Evolutionary conservation across 495 filamentous ascomycete genomes (phyloP).

Genomic region (Talaromyces thailandensis): DNA sequence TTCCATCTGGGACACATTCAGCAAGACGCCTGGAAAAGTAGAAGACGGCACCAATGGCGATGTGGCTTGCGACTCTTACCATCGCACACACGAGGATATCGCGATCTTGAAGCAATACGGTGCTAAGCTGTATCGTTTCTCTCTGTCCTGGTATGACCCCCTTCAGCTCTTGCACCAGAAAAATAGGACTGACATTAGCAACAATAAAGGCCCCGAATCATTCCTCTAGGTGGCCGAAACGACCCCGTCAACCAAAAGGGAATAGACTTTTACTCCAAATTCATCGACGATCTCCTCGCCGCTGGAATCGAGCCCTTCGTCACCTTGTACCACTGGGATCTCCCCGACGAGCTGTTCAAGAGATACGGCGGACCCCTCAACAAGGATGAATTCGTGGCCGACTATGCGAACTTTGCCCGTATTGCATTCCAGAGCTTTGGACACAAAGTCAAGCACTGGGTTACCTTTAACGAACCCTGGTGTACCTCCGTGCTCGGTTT

Average conservation of each 20-base stretch:
- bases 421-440: constrained; percentile 35
- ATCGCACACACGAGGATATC: constrained; percentile 65
- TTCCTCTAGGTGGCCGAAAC: constrained; percentile 46
- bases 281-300: constrained; percentile 39
- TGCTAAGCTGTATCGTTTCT: constrained; percentile 64
- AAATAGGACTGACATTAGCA: background rate
- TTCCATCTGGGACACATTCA: constrained; percentile 74
- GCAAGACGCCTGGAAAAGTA: constrained; percentile 63
- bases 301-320: constrained; percentile 42
- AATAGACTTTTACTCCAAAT: constrained; percentile 37
- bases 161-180: background rate
- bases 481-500: constrained; percentile 44
- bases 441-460: constrained; percentile 45
- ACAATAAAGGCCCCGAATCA: constrained; percentile 52
- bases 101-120: constrained; percentile 56
- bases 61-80: constrained; percentile 69
- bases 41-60: constrained; percentile 60
- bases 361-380: constrained; percentile 43
- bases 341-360: constrained; percentile 41
- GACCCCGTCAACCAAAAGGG: constrained; percentile 40
- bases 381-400: constrained; percentile 42
- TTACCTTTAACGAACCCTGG: constrained; percentile 50
- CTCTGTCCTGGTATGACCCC: constrained; percentile 54
- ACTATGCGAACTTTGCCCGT: constrained; percentile 42
- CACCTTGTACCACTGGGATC: constrained; percentile 48